These are phyloP conservation scores for Physaria fendleri DNA, from an alignment of 345 rosid species.

Conservation along the genomic window DNA sequence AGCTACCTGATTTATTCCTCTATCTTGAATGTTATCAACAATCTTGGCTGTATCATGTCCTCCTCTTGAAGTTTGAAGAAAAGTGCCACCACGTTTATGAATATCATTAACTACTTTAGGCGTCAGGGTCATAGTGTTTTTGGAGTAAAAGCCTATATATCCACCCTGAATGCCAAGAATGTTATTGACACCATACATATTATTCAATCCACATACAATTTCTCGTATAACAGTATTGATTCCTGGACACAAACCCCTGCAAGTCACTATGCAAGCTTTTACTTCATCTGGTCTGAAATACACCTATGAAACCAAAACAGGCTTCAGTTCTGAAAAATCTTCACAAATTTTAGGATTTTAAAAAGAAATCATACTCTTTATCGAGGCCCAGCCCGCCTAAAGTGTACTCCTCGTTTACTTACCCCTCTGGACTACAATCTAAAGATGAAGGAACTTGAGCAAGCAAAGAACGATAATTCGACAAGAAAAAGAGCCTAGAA, in stretches of 20 bases:
- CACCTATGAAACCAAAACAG: constrained; percentile 37
- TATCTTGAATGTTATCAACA: constrained; percentile 89
- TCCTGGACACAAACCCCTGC: constrained; percentile 95
- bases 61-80: constrained; percentile 82
- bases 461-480: background rate
- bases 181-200: constrained; percentile 75
- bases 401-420: constrained; percentile 80
- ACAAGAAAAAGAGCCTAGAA: background rate
- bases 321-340: background rate
- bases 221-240: constrained; percentile 88
- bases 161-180: constrained; percentile 92
- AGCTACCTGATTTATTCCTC: constrained; percentile 81
- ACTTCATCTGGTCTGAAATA: constrained; percentile 81
- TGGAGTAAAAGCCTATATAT: constrained; percentile 78
- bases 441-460: constrained; percentile 8
- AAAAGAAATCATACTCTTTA: constrained; percentile 42
- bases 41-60: constrained; percentile 89
- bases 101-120: constrained; percentile 84
- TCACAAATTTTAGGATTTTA: background rate
- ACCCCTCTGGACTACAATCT: constrained; percentile 76
- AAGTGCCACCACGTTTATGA: constrained; percentile 90
- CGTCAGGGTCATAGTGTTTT: constrained; percentile 54
- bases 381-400: constrained; percentile 88
- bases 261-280: constrained; percentile 87
- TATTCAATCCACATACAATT: constrained; percentile 77